A percentile compares a stretch with the other conserved stretches of the same genome.
Evolutionary conservation across 768 basidiomycete genomes (phyloP).

Genomic region (Mycena kentingensis): DNA sequence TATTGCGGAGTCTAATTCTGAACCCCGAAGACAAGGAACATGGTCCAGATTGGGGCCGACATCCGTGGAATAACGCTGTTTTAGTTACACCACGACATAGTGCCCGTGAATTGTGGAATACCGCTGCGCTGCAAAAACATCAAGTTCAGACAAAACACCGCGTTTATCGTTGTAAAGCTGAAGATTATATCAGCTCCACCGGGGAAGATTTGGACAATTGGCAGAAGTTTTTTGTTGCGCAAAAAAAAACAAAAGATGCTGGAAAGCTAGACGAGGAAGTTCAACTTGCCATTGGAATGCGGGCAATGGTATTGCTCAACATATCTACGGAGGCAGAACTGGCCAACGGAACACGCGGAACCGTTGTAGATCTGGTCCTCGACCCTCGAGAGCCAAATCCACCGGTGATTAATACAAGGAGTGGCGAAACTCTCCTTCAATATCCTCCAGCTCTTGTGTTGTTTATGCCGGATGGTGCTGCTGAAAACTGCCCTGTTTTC

Average conservation of each 20-base stretch:
- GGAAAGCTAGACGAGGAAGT: conserved; percentile 23
- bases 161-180: conserved; percentile 26
- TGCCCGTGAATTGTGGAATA: conserved; percentile 40
- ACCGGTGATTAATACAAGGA: not conserved
- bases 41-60: conserved; percentile 26
- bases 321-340: no score
- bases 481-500: conserved; percentile 18
- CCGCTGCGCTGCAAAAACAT: conserved; percentile 23
- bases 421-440: conserved; percentile 18
- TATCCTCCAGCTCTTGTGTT: conserved; percentile 29
- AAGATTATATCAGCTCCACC: not conserved
- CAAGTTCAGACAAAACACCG: conserved; percentile 14
- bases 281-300: conserved; percentile 30
- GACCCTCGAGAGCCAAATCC: conserved; percentile 24
- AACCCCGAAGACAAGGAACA: conserved; percentile 13
- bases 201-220: conserved; percentile 19
- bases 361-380: conserved; percentile 29
- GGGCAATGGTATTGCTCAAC: conserved; percentile 36
- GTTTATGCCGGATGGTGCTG: conserved; percentile 31
- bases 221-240: no score
- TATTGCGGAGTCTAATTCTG: conserved; percentile 27
- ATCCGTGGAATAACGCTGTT: conserved; percentile 37
- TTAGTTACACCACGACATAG: conserved; percentile 41
- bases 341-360: conserved; percentile 32
- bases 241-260: not conserved